phyloP scores from a whole-genome alignment of 306 rosid species.

The Quercus agrifolia region DNA sequence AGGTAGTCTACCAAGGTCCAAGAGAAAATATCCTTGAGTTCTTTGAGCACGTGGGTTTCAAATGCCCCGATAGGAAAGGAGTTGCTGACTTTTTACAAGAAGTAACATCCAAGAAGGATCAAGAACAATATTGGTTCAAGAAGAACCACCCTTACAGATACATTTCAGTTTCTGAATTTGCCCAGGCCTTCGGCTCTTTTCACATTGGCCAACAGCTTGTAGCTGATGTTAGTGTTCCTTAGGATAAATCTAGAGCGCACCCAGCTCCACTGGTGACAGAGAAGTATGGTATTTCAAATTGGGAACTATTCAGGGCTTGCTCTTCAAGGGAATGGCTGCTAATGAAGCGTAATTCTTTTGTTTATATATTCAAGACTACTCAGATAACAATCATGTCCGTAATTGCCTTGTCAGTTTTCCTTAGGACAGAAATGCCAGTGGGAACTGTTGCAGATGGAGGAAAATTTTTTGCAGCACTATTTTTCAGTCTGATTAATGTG shows the following conservation, averaged over 20 bases:
- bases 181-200: constrained; percentile 38
- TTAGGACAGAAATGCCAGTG: constrained; percentile 60
- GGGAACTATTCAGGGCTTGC: constrained; percentile 74
- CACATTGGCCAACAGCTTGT: constrained; percentile 48
- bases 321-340: constrained; percentile 73
- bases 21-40: constrained; percentile 57
- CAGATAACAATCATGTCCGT: constrained; percentile 62
- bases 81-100: constrained; percentile 81
- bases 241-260: constrained; percentile 43
- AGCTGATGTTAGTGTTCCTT: constrained; percentile 50
- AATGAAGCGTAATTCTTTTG: constrained; percentile 58
- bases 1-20: constrained; percentile 75
- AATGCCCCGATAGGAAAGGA: constrained; percentile 82
- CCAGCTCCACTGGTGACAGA: constrained; percentile 62
- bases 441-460: constrained; percentile 46
- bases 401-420: constrained; percentile 51
- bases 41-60: constrained; percentile 53
- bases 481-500: constrained; percentile 53
- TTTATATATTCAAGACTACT: constrained; percentile 52
- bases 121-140: constrained; percentile 72
- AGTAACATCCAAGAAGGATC: constrained; percentile 81
- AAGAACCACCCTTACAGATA: constrained; percentile 50
- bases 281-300: constrained; percentile 60
- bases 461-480: constrained; percentile 67
- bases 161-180: constrained; percentile 58